Percentiles rank a stretch among this genome's conserved stretches.
These are phyloP conservation scores for Rhizopus arrhizus DNA, from an alignment of 371 early-diverging fungal genomes.

Conservation along the genomic window DNA sequence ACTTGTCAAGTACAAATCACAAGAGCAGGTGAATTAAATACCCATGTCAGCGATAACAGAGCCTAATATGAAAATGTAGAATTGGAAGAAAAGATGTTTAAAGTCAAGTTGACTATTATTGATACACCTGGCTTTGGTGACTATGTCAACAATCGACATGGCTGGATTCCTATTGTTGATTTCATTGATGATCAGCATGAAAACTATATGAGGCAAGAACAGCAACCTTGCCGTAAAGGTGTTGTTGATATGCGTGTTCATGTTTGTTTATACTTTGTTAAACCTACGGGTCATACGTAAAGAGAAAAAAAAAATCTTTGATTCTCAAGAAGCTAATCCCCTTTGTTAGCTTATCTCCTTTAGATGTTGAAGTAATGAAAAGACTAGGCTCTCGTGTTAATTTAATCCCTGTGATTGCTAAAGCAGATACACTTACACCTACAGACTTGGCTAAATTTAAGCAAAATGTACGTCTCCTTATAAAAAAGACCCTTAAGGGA, in stretches of 20 bases:
- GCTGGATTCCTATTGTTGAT: constrained; percentile 94
- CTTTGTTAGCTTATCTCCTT: constrained; percentile 71
- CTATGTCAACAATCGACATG: constrained; percentile 85
- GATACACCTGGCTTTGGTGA: constrained; percentile 93
- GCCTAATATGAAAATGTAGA: constrained; percentile 14
- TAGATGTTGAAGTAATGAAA: constrained; percentile 90
- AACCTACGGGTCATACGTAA: constrained; percentile 85
- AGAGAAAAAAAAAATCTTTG: neutral
- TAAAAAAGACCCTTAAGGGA: neutral
- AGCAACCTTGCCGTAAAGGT: constrained; percentile 74
- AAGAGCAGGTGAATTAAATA: constrained; percentile 72
- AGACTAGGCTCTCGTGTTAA: constrained; percentile 81
- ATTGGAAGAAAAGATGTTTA: constrained; percentile 65
- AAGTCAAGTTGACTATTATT: constrained; percentile 87
- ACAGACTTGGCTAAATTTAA: constrained; percentile 82
- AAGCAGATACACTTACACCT: constrained; percentile 91
- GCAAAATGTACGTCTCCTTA: constrained; percentile 62
- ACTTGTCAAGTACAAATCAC: constrained; percentile 95
- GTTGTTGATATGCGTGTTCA: constrained; percentile 90
- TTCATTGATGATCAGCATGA: constrained; percentile 96
- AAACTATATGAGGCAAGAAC: constrained; percentile 85
- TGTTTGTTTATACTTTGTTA: constrained; percentile 85
- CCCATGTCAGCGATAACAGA: neutral
- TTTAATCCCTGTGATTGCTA: constrained; percentile 91
- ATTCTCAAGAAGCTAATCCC: constrained; percentile 23